These are phyloP conservation scores for Ogataea hybrid DNA, from an alignment of 1,139 yeast species.

Conservation along the genomic window DNA sequence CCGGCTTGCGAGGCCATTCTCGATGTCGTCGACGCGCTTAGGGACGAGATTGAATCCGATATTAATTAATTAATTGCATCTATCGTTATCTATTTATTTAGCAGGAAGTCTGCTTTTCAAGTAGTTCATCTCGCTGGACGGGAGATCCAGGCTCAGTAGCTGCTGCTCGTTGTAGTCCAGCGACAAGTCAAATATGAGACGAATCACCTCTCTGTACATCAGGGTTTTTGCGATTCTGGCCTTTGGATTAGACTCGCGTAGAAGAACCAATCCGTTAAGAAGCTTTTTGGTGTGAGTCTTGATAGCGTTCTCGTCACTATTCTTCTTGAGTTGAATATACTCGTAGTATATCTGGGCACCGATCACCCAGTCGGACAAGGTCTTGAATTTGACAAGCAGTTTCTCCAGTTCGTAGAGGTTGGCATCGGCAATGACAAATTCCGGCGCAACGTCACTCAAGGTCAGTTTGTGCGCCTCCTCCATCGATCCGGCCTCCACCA, in stretches of 20 bases:
- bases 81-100: conserved; percentile 5
- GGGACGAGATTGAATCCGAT: conserved; percentile 37
- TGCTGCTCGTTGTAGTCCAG: conserved; percentile 19
- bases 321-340: conserved; percentile 35
- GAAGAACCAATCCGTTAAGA: conserved; percentile 44
- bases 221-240: conserved; percentile 48
- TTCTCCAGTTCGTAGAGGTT: conserved; percentile 38
- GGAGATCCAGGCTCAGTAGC: conserved; percentile 32
- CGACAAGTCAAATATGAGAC: conserved; percentile 23
- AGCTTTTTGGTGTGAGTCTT: conserved; percentile 33
- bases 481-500: conserved; percentile 60
- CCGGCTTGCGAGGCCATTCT: conserved; percentile 90
- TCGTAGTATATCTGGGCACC: conserved; percentile 59
- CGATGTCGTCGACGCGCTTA: conserved; percentile 69
- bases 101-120: conserved; percentile 31
- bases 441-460: conserved; percentile 64
- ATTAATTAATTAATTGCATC: conserved; percentile 8
- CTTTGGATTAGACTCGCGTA: conserved; percentile 34
- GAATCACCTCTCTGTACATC: conserved; percentile 50
- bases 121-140: conserved; percentile 46
- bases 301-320: conserved; percentile 9
- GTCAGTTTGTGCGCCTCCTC: conserved; percentile 64
- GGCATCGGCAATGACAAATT: conserved; percentile 48
- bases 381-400: conserved; percentile 49
- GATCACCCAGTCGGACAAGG: conserved; percentile 50